phyloP scores from a whole-genome alignment of 2,329 filamentous ascomycete genomes.

The Colletotrichum sp. region DNA sequence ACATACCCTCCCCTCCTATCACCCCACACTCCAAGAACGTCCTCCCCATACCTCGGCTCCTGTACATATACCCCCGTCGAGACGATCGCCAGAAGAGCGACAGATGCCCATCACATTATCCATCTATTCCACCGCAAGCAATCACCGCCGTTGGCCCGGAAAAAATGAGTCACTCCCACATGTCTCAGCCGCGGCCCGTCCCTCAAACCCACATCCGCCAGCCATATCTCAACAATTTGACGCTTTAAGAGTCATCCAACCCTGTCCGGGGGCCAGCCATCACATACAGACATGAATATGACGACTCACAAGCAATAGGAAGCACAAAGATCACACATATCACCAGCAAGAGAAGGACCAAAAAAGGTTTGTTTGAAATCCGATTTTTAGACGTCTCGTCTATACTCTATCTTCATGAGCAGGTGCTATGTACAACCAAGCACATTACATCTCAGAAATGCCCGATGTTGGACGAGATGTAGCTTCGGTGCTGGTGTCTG shows the following conservation, averaged over 20 bases:
- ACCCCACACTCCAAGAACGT: not conserved
- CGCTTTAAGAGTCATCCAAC: not conserved
- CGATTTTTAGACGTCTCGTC: conserved; percentile 17
- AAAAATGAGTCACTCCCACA: not conserved
- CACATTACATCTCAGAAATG: conserved; percentile 7
- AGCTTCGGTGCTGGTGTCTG: not conserved
- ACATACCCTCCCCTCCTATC: not conserved
- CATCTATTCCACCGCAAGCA: not conserved
- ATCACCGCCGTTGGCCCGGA: not conserved
- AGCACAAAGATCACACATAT: not conserved
- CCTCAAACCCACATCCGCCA: not conserved
- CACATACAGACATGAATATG: not conserved
- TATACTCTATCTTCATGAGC: conserved; percentile 15
- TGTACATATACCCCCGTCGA: not conserved
- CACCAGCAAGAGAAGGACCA: not conserved
- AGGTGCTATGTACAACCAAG: conserved; percentile 16
- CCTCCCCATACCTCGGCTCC: not conserved
- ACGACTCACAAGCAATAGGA: not conserved
- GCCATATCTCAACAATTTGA: not conserved
- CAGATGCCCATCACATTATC: fast-evolving
- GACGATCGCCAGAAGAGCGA: not conserved
- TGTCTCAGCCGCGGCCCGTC: not conserved
- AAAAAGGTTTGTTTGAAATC: conserved; percentile 1
- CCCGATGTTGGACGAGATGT: conserved; percentile 4
- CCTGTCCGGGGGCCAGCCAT: not conserved